phyloP scores from a whole-genome alignment of 169 alveolate species.

The Plasmodium cynomolgi region DNA sequence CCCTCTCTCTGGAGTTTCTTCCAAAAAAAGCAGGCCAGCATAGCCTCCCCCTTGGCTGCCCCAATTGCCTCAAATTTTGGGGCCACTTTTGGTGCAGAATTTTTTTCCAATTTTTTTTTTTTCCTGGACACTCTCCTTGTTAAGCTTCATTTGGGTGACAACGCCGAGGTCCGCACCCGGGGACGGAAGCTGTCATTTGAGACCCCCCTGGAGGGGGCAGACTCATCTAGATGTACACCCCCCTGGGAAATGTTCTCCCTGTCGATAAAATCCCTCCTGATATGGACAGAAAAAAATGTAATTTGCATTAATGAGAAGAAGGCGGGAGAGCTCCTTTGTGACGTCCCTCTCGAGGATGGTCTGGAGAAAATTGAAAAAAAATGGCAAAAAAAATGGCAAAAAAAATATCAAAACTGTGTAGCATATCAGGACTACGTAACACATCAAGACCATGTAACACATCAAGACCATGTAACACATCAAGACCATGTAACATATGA shows the following conservation, averaged over 20 bases:
- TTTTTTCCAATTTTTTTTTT: background rate
- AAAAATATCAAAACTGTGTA: too few relatives aligned
- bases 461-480: too few relatives aligned
- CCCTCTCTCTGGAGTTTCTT: background rate
- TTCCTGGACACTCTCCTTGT: conserved; percentile 2
- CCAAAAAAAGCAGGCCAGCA: background rate
- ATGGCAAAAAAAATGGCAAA: too few relatives aligned
- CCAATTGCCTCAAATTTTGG: background rate
- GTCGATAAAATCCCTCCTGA: conserved; percentile 4
- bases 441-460: too few relatives aligned
- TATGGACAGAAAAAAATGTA: conserved; percentile 28
- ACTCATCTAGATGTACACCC: background rate
- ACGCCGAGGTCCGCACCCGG: background rate
- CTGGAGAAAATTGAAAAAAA: background rate
- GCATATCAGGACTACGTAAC: too few relatives aligned
- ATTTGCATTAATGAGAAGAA: background rate
- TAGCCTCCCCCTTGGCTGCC: background rate
- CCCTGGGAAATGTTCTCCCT: background rate
- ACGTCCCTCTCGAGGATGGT: background rate
- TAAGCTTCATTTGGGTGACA: background rate
- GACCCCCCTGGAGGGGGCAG: background rate
- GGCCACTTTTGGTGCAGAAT: background rate
- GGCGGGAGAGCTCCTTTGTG: background rate
- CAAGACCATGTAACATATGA: too few relatives aligned
- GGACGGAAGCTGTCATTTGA: background rate